Evolutionary conservation across 2,329 filamentous ascomycete genomes (phyloP).

Genomic region (Penicillium psychrosexuale): DNA sequence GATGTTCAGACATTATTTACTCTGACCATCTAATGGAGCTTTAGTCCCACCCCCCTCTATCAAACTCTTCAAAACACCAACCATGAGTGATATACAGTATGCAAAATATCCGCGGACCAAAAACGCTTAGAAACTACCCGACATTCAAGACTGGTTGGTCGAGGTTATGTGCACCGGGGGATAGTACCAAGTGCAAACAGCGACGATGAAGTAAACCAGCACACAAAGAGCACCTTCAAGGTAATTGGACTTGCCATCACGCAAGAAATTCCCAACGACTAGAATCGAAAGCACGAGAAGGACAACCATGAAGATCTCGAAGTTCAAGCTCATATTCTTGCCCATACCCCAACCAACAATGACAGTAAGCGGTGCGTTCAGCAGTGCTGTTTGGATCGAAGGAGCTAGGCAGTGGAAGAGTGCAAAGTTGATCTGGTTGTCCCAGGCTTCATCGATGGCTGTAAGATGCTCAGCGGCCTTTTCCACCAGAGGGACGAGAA

Average conservation of each 20-base stretch:
- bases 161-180: slow-evolving; percentile 47
- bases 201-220: slow-evolving; percentile 60
- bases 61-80: not conserved
- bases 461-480: slow-evolving; percentile 84
- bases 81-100: not conserved
- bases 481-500: slow-evolving; percentile 75
- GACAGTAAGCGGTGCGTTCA: slow-evolving; percentile 80
- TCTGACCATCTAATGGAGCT: not conserved
- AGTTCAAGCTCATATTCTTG: slow-evolving; percentile 73
- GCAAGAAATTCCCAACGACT: slow-evolving; percentile 80
- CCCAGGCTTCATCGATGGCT: slow-evolving; percentile 77
- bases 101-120: not conserved
- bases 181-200: slow-evolving; percentile 61
- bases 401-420: slow-evolving; percentile 81
- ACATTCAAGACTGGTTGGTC: slow-evolving; percentile 16
- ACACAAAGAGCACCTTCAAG: slow-evolving; percentile 81
- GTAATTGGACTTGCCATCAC: slow-evolving; percentile 87
- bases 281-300: slow-evolving; percentile 80
- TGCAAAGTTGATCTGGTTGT: slow-evolving; percentile 70
- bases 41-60: not conserved
- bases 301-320: slow-evolving; percentile 81
- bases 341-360: slow-evolving; percentile 77
- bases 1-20: not conserved
- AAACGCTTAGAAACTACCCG: not conserved
- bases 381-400: slow-evolving; percentile 82